Evolutionary conservation across 306 rosid species (phyloP).

Genomic region (Cucumis hystrix): DNA sequence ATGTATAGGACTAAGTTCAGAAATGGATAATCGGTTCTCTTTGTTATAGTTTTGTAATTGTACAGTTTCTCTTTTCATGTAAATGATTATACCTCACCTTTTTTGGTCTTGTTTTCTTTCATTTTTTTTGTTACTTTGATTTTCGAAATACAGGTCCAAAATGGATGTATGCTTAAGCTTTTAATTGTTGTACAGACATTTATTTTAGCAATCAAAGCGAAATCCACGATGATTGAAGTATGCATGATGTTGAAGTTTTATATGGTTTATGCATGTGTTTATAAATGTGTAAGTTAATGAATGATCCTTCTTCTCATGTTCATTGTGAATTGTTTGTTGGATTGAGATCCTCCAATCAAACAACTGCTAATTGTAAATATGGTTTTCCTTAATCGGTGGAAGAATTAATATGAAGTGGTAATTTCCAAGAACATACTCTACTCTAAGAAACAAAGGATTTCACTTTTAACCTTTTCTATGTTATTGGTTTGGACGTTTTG

Average conservation of each 20-base stretch:
- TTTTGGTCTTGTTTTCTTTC: not conserved
- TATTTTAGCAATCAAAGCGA: not conserved
- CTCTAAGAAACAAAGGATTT: no score
- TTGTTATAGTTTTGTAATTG: not conserved
- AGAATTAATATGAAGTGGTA: no score
- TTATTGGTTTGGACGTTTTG: not conserved
- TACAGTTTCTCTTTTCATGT: not conserved
- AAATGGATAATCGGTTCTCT: not conserved
- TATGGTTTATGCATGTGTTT: not conserved
- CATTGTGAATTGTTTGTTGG: not conserved
- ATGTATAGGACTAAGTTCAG: not conserved
- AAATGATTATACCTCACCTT: not conserved
- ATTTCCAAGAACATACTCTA: no score
- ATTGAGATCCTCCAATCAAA: not conserved
- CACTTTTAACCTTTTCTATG: not conserved
- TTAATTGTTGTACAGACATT: not conserved
- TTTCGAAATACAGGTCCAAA: not conserved
- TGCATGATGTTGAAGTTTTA: not conserved
- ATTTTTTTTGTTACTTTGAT: not conserved
- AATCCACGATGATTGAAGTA: not conserved
- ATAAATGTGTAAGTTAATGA: not conserved
- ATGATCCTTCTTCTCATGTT: not conserved
- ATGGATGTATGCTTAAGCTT: not conserved
- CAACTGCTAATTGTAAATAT: no score
- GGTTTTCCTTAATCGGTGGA: no score